Percentiles rank a stretch among this genome's conserved stretches.
Evolutionary conservation across 306 rosid species (phyloP).

Genomic region (Malus fusca): DNA sequence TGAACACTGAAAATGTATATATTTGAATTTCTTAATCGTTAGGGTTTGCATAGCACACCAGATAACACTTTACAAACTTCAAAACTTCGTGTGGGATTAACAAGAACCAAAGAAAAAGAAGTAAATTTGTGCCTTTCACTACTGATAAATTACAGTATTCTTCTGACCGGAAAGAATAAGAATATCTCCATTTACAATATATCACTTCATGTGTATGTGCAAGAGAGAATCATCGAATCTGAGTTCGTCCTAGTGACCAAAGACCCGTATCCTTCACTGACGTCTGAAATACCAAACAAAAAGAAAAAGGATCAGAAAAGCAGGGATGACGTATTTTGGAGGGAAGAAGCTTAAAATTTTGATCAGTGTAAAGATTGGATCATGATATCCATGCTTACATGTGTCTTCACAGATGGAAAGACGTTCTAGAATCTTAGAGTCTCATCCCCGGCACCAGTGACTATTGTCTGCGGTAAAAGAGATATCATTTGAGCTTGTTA

Average conservation of each 20-base stretch:
- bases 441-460: slow-evolving; percentile 98
- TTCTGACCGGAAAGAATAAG: slow-evolving; percentile 7
- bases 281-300: slow-evolving; percentile 38
- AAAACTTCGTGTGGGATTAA: neutral
- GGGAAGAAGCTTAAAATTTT: neutral
- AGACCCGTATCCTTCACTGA: slow-evolving; percentile 80
- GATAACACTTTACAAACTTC: neutral
- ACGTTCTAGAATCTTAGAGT: slow-evolving; percentile 90
- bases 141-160: neutral
- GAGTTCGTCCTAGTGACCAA: slow-evolving; percentile 90
- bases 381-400: slow-evolving; percentile 39
- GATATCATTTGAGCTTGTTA: neutral
- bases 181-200: slow-evolving; percentile 12
- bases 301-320: neutral
- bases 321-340: neutral
- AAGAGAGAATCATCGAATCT: slow-evolving; percentile 46
- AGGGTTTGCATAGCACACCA: neutral
- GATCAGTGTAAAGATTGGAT: neutral
- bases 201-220: neutral
- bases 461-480: slow-evolving; percentile 61
- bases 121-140: neutral
- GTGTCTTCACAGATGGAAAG: slow-evolving; percentile 83
- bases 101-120: neutral
- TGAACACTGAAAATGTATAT: neutral
- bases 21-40: neutral